phyloP scores from a whole-genome alignment of 2,329 filamentous ascomycete genomes.

The Drechslerella coelobrocha region DNA sequence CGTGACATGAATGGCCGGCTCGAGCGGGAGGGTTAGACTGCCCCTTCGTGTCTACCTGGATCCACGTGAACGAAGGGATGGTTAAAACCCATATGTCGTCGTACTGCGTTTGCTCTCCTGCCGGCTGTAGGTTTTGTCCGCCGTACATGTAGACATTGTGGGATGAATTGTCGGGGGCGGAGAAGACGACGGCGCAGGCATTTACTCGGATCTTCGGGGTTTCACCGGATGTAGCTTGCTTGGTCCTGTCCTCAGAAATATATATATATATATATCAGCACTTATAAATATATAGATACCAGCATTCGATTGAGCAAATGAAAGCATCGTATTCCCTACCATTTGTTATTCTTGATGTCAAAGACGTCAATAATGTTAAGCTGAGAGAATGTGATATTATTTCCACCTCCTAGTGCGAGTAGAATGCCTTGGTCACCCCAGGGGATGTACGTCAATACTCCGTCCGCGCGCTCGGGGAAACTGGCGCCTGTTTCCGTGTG shows the following conservation, averaged over 20 bases:
- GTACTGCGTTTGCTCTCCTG: constrained; percentile 67
- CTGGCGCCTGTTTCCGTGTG: constrained; percentile 72
- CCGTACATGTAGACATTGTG: constrained; percentile 82
- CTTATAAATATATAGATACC: neutral
- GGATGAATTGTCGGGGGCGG: constrained; percentile 74
- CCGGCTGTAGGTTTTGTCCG: constrained; percentile 74
- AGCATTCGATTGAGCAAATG: neutral
- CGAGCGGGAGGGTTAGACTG: constrained; percentile 65
- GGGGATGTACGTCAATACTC: constrained; percentile 75
- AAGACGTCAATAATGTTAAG: constrained; percentile 83
- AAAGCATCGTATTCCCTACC: constrained; percentile 63
- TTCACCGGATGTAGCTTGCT: constrained; percentile 70
- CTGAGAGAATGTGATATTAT: constrained; percentile 69
- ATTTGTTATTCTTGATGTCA: constrained; percentile 72
- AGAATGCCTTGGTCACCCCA: constrained; percentile 78
- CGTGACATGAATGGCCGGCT: constrained; percentile 76
- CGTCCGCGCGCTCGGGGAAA: constrained; percentile 77
- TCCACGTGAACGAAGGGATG: constrained; percentile 82
- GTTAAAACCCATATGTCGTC: constrained; percentile 81
- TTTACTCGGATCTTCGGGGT: constrained; percentile 68
- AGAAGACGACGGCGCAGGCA: constrained; percentile 76
- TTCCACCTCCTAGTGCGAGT: constrained; percentile 77
- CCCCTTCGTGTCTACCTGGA: constrained; percentile 65
- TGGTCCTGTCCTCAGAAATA: constrained; percentile 41
- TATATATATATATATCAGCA: neutral